Conservation (phyloP, 23 red algal genomes). For the Agarophyton chilense region DNA sequence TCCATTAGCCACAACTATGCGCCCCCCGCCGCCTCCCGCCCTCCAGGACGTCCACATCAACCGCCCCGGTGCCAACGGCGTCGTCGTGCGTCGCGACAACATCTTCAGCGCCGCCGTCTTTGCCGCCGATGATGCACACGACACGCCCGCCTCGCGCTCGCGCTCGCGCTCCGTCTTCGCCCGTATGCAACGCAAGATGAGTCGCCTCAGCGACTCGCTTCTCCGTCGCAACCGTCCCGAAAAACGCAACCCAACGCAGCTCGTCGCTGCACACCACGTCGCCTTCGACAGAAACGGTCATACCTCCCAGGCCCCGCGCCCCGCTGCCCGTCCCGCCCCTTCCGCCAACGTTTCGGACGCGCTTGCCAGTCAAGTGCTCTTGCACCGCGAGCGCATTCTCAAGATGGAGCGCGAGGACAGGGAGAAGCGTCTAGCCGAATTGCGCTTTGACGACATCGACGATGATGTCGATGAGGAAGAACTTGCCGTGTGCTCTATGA, state of each 20-base stretch:
- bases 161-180: slow-evolving; percentile 25
- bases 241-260: background rate
- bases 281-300: slow-evolving; percentile 25
- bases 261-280: background rate
- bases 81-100: slow-evolving; percentile 18
- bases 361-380: slow-evolving; percentile 8
- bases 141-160: background rate
- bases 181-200: slow-evolving; percentile 31
- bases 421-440: background rate
- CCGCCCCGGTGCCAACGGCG: slow-evolving; percentile 20
- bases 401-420: background rate
- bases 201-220: slow-evolving; percentile 9
- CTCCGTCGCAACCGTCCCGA: background rate
- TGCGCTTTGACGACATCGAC: slow-evolving; percentile 28
- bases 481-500: slow-evolving; percentile 11
- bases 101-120: slow-evolving; percentile 28
- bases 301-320: background rate
- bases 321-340: background rate
- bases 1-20: background rate
- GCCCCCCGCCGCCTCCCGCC: slow-evolving; percentile 29
- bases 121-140: slow-evolving; percentile 31
- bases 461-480: slow-evolving; percentile 7
- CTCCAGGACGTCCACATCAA: slow-evolving; percentile 36
- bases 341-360: background rate
- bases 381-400: slow-evolving; percentile 21